Evolutionary conservation across 208 protist genomes (phyloP).

Genomic region (Giardia duodenalis): DNA sequence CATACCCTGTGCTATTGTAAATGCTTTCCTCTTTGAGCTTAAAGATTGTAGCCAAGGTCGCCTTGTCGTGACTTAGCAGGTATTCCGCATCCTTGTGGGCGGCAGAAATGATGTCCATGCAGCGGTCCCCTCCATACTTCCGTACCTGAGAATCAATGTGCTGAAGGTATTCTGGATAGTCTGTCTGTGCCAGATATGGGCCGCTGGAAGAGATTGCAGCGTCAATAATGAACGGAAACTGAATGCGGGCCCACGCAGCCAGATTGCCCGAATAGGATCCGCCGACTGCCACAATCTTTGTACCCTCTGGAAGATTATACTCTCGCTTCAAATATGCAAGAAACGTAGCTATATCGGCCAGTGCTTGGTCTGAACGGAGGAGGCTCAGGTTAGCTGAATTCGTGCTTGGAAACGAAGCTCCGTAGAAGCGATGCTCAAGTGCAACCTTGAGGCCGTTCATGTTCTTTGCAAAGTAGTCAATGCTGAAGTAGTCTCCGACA

Average conservation of each 20-base stretch:
- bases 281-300: conserved; percentile 26
- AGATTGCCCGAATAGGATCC: conserved; percentile 38
- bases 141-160: neutral
- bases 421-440: conserved; percentile 43
- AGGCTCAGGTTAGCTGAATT: neutral
- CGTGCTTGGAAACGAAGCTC: neutral
- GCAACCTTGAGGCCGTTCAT: conserved; percentile 26
- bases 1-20: neutral
- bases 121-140: neutral
- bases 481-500: neutral
- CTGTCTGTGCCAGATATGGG: neutral
- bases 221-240: conserved; percentile 31
- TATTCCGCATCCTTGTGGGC: neutral
- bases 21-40: neutral
- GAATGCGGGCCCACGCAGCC: neutral
- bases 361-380: conserved; percentile 12
- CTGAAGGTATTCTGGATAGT: neutral
- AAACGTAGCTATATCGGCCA: conserved; percentile 36
- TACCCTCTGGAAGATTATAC: neutral
- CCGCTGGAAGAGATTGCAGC: conserved; percentile 32
- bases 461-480: conserved; percentile 29
- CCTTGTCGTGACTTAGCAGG: neutral
- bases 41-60: neutral
- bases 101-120: neutral
- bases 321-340: conserved; percentile 22